phyloP scores from a whole-genome alignment of 2,329 filamentous ascomycete species.

The Aspergillus caelatus region DNA sequence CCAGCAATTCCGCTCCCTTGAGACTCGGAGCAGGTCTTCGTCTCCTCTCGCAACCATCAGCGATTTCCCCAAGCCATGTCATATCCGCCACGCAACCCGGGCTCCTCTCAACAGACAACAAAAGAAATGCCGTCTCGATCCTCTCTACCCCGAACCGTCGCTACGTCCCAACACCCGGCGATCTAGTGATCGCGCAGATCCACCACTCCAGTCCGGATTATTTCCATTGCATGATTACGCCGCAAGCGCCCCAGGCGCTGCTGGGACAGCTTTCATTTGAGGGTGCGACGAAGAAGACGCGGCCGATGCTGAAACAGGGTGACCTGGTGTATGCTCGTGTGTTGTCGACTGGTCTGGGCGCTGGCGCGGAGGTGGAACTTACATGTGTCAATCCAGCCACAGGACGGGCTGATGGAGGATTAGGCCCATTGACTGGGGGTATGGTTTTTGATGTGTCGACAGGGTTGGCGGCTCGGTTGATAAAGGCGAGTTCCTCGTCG shows the following conservation, averaged over 20 bases:
- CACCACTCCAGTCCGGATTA: constrained; percentile 73
- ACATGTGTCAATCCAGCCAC: constrained; percentile 86
- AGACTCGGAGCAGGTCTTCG: constrained; percentile 83
- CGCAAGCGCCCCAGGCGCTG: constrained; percentile 63
- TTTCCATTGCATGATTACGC: constrained; percentile 77
- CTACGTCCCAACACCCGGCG: constrained; percentile 79
- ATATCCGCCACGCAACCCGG: constrained; percentile 41
- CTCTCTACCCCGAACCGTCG: constrained; percentile 49
- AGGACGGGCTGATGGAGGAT: constrained; percentile 84
- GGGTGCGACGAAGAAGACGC: constrained; percentile 85
- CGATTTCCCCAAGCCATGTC: constrained; percentile 55
- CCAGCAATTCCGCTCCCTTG: constrained; percentile 66
- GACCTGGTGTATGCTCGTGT: constrained; percentile 89
- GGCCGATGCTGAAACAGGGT: constrained; percentile 73
- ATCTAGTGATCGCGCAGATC: constrained; percentile 86
- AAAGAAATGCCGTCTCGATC: constrained; percentile 42
- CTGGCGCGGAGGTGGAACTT: constrained; percentile 85
- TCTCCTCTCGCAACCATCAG: constrained; percentile 74
- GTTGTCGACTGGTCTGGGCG: constrained; percentile 72
- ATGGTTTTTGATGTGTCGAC: constrained; percentile 83
- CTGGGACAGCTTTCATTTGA: constrained; percentile 93
- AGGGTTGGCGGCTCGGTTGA: constrained; percentile 77
- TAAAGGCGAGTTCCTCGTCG: constrained; percentile 47
- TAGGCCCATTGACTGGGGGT: constrained; percentile 80
- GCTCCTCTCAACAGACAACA: constrained; percentile 40